Percentiles rank a stretch among this genome's conserved stretches.
phyloP scores from a whole-genome alignment of 805 yeast species.

The Ogataea nakhonphanomensis region DNA sequence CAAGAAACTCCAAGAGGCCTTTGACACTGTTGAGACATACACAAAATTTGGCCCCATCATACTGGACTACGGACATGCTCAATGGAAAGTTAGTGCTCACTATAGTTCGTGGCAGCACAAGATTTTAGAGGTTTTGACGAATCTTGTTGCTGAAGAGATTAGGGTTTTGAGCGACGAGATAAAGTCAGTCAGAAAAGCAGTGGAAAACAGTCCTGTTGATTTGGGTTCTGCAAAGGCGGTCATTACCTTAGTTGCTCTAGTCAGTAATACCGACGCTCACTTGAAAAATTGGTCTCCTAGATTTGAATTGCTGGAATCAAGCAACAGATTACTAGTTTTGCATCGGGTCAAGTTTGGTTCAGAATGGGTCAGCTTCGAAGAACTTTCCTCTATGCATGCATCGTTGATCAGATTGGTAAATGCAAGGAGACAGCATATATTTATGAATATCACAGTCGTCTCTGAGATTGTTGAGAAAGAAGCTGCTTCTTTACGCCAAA shows the following conservation, averaged over 20 bases:
- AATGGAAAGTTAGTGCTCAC: conserved; percentile 42
- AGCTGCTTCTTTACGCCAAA: conserved; percentile 33
- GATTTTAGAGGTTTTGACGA: conserved; percentile 40
- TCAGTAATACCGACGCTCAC: conserved; percentile 34
- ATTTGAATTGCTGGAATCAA: conserved; percentile 26
- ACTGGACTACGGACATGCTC: conserved; percentile 52
- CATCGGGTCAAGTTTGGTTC: conserved; percentile 46
- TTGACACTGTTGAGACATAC: conserved; percentile 48
- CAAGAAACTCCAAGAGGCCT: conserved; percentile 38
- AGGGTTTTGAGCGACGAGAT: conserved; percentile 33
- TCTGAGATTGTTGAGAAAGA: conserved; percentile 44
- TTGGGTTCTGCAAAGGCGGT: conserved; percentile 38
- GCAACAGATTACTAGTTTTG: conserved; percentile 31
- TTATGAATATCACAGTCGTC: conserved; percentile 38
- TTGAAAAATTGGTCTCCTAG: conserved; percentile 21
- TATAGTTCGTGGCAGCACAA: conserved; percentile 59
- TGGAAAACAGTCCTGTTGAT: conserved; percentile 38
- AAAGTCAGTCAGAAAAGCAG: conserved; percentile 28
- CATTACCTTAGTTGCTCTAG: conserved; percentile 35
- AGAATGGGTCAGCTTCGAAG: conserved; percentile 62
- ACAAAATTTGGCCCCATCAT: conserved; percentile 38
- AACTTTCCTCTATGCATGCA: conserved; percentile 47
- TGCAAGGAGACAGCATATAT: conserved; percentile 26
- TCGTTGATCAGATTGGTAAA: conserved; percentile 39
- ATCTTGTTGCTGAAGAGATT: conserved; percentile 33